Evolutionary conservation across 2,329 filamentous ascomycete species (phyloP).

Genomic region (Pseudogymnoascus pannorum): DNA sequence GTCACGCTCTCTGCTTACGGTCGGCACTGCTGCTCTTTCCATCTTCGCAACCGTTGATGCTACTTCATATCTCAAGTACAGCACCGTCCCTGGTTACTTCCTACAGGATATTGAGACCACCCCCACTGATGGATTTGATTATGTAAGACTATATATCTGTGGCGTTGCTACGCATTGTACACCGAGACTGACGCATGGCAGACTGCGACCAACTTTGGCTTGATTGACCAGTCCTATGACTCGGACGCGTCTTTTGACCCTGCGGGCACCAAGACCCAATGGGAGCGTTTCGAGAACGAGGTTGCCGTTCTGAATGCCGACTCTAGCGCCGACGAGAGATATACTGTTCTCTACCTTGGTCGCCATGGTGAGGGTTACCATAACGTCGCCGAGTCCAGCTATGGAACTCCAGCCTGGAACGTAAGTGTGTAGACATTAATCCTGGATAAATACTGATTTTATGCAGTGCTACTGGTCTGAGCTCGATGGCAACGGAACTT

Average conservation of each 20-base stretch:
- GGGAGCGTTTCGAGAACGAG: slow-evolving; percentile 56
- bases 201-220: slow-evolving; percentile 56
- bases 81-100: slow-evolving; percentile 54
- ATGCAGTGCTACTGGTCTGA: slow-evolving; percentile 57
- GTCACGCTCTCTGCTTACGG: background rate
- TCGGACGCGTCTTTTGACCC: slow-evolving; percentile 40
- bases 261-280: slow-evolving; percentile 45
- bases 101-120: slow-evolving; percentile 54
- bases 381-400: slow-evolving; percentile 56
- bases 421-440: slow-evolving; percentile 32
- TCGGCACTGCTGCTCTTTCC: background rate
- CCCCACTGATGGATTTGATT: slow-evolving; percentile 52
- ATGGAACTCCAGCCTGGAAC: slow-evolving; percentile 64
- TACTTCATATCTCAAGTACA: slow-evolving; percentile 46
- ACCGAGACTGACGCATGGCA: slow-evolving; percentile 24
- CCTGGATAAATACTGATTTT: background rate
- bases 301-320: slow-evolving; percentile 47
- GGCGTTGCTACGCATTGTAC: background rate
- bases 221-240: slow-evolving; percentile 55
- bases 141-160: slow-evolving; percentile 38
- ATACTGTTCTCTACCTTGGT: slow-evolving; percentile 61
- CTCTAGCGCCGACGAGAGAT: slow-evolving; percentile 40
- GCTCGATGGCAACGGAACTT: slow-evolving; percentile 55
- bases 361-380: slow-evolving; percentile 64
- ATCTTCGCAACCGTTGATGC: background rate